Percentiles rank a stretch among this genome's conserved stretches.
Evolutionary conservation across 2,329 filamentous ascomycete species (phyloP).

Genomic region (Hymenoscyphus linearis): DNA sequence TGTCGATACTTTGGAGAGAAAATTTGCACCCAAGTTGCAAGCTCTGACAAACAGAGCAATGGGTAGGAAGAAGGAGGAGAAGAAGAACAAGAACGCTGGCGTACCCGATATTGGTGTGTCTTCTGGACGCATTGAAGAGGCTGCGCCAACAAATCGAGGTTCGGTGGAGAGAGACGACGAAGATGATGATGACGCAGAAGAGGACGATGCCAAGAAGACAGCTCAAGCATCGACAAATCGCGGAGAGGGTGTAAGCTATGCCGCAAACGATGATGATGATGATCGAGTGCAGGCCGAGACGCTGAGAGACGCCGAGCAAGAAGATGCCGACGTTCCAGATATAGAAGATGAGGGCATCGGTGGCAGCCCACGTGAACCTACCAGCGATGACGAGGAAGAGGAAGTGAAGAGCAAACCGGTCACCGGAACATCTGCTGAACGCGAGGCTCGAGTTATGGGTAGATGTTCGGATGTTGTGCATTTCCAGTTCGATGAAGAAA

Average conservation of each 20-base stretch:
- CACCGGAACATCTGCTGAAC: constrained; percentile 32
- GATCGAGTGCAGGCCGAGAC: constrained; percentile 63
- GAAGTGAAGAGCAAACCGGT: constrained; percentile 29
- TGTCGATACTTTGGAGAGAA: constrained; percentile 70
- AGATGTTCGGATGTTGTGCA: constrained; percentile 61
- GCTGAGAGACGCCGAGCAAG: constrained; percentile 51
- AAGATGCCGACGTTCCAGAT: constrained; percentile 47
- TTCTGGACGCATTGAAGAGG: constrained; percentile 50
- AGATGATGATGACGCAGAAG: constrained; percentile 49
- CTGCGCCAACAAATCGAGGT: constrained; percentile 38
- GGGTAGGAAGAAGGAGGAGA: constrained; percentile 70
- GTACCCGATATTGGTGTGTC: constrained; percentile 71
- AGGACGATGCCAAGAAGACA: constrained; percentile 69
- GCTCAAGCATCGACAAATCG: constrained; percentile 69
- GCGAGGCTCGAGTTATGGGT: constrained; percentile 60
- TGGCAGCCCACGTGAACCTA: constrained; percentile 40
- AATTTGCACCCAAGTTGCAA: constrained; percentile 69
- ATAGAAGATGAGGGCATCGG: constrained; percentile 49
- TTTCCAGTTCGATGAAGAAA: constrained; percentile 74
- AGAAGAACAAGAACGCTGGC: constrained; percentile 56
- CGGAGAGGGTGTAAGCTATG: constrained; percentile 79
- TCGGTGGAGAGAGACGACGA: constrained; percentile 57
- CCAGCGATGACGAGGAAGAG: constrained; percentile 32
- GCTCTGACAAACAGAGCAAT: constrained; percentile 70
- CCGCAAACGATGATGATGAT: constrained; percentile 89